Base-by-base conservation (phyloP, 129 eudicot species). In the Deinandra increscens region DNA sequence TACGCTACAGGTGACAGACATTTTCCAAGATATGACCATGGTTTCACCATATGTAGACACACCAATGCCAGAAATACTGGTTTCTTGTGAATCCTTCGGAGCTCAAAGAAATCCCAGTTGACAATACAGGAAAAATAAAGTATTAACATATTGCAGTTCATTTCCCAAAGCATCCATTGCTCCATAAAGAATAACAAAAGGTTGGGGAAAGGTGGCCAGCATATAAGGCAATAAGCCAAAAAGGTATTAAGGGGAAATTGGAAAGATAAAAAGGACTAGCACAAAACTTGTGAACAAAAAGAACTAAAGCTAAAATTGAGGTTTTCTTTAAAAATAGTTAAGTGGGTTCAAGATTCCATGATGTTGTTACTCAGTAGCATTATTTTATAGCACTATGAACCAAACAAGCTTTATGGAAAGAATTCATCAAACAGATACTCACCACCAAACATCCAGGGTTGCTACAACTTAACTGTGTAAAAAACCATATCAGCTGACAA, bases 191-290 rank as follows among this genome's bases (percentile, higher is more conserved):
- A 37, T 48, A 58, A 22, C 48, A 76, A 75, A 36, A 67, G 64
- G 64, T 56, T 19, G 61, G 63, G 72, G 75, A 75, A 79, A 78
- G 73, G 80, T 70, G 58, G 70, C 73, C 69, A 79, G 9, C 71
- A 76, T 51, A 29, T 50, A 82, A 78, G 73, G 83, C 61, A 69
- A 70, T 80, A 64, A 63, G 67, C 75, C 68, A 79, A 78, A 74
- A 77, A 48, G 73, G 71, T 29, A 66, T 36, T 34, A 55, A 62
- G 51, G 72, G 29, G 44, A 79, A 66, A 67, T 14, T 36, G 50
- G 72, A 53, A 70, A 75, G 69, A 60, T 78, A 33, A 71, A 26
- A 79, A 75, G 49, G 61, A 61, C 72, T 61, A 73, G 36, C 33
- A 72, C 68, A 26, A 26, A 26, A 26, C 31, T 26, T 26, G 31